Base-by-base conservation (phyloP, 78 protist species). In the Dictyostelium citrinum region DNA sequence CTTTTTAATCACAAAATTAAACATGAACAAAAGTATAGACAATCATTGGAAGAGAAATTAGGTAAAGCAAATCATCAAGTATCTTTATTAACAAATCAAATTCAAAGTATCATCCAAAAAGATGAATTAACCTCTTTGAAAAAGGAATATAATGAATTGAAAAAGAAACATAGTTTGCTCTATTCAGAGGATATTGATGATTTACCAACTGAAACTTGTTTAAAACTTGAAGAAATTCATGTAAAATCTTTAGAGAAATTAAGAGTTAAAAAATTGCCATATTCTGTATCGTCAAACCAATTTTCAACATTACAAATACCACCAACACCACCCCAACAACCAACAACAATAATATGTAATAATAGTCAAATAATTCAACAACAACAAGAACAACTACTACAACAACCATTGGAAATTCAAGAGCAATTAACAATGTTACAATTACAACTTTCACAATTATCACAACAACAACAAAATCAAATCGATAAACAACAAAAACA, bases 11-110 rank as follows among this genome's bases (percentile, higher is more conserved):
- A 51, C 55, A 37, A 45, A 31, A 37, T 86, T 24, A 51, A 43
- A 45, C 46, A 22, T 11, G 92, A 86, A 64, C 92, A 86, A 74
- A 86, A 86, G 61, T 58, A 5, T 11, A 60, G 68, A 31, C 84
- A 76, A 31, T 3, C 33, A 16, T 51, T 86, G 16, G 92, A 86
- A 60, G 92, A 86, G 14, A 51, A 64, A 24, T 43, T 86, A 4
- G 22, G 27, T 8, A 86, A 86, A 45, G 60, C 82, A 16, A 86
- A 74, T 77, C 70, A 22, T 4, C 61, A 74, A 22, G 79, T 75
- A 4, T n/a, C 29, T 3, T 74, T 58, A 20, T 43, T 86, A 7
- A 75, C 64, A 16, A 83, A 86, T 17, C 81, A 86, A 61, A 80
- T 86, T 45, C 41, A 68, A n/a, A 49, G 61, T 10, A 22, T 76